Conservation (phyloP, 352 stramenopile genomes). For the Globisporangium recalcitrans region DNA sequence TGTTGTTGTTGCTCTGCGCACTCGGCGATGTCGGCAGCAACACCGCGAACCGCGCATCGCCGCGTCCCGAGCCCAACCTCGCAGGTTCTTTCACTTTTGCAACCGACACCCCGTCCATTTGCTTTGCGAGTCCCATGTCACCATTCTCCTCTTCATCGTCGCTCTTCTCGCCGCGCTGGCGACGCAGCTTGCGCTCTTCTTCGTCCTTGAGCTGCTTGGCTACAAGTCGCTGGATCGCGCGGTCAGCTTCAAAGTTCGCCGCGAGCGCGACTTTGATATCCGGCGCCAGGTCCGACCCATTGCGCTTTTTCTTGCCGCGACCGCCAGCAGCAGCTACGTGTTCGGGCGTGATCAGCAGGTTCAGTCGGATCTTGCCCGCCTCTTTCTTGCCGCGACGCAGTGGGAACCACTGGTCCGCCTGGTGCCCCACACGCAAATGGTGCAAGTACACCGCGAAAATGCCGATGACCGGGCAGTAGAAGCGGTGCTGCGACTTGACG, state of each 20-base stretch:
- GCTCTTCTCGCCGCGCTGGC: conserved; percentile 13
- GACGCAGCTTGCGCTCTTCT: conserved; percentile 20
- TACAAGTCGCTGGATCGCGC: conserved; percentile 56
- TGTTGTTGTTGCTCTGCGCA: background rate
- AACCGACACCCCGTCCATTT: conserved; percentile 7
- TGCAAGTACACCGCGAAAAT: conserved; percentile 51
- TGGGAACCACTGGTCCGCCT: conserved; percentile 52
- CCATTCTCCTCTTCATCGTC: background rate
- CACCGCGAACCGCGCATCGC: conserved; percentile 6
- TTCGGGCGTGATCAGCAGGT: conserved; percentile 49
- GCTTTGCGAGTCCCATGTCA: background rate
- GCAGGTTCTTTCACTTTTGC: conserved; percentile 1
- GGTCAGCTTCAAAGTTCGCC: conserved; percentile 51
- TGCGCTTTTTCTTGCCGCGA: conserved; percentile 17
- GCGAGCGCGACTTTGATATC: conserved; percentile 40
- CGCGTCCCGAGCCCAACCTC: background rate
- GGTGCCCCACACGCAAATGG: conserved; percentile 37
- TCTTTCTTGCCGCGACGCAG: conserved; percentile 40
- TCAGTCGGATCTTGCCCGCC: conserved; percentile 46
- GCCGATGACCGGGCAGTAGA: conserved; percentile 59
- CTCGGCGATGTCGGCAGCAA: conserved; percentile 1
- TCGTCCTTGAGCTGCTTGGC: conserved; percentile 32
- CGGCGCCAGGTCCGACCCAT: conserved; percentile 28
- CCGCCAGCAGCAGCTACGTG: conserved; percentile 29
- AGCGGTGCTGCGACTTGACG: conserved; percentile 61